Base-by-base conservation (phyloP, 805 yeast genomes). In the Sugiyamaella qingdaonensis region DNA sequence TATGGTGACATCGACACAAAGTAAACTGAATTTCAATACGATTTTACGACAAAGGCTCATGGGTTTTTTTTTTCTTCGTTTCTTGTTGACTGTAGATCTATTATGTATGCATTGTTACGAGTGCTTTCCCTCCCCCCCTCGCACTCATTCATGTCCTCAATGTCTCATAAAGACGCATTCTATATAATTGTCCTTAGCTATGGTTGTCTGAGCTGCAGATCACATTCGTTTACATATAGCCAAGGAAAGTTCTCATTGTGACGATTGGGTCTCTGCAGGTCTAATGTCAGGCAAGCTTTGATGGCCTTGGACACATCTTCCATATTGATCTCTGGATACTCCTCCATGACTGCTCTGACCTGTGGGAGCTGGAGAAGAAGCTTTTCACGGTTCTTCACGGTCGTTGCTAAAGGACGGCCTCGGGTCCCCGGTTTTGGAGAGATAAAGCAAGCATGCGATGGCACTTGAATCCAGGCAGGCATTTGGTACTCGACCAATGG, bases 31-130 rank as follows among this genome's bases (percentile, higher is more conserved):
- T 24, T 24, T 24, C 29, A 16, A n/a, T 34, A 34, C 18, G 39
- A 34, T 8, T 32, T 34, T n/a, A n/a, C 8, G 39, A 34, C 39
- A 83, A 64, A 81, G 78, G 66, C 68, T 83, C 51, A 84, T 84
- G 88, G 85, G n/a, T n/a, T n/a, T n/a, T n/a, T n/a, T n/a, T n/a
- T 86, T 14, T 74, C 80, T 21, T 80, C 85, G 2, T 75, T 79
- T 51, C 75, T 79, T 51, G 76, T 82, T 46, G 88, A 88, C 29
- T 24, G 29, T 24, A 4, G 7, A 24, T 24, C 29, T 4, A 24
- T 24, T 24, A 24, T 24, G 29, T 4, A 24, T 24, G 29, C 7
- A 24, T 7, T 24, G 29, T 24, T 3, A n/a, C n/a, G n/a, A n/a
- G n/a, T n/a, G 7, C 29, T 24, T 3, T 24, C 7, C 29, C 29